phyloP scores from a whole-genome alignment of 306 rosid species.

The Malus domestica region DNA sequence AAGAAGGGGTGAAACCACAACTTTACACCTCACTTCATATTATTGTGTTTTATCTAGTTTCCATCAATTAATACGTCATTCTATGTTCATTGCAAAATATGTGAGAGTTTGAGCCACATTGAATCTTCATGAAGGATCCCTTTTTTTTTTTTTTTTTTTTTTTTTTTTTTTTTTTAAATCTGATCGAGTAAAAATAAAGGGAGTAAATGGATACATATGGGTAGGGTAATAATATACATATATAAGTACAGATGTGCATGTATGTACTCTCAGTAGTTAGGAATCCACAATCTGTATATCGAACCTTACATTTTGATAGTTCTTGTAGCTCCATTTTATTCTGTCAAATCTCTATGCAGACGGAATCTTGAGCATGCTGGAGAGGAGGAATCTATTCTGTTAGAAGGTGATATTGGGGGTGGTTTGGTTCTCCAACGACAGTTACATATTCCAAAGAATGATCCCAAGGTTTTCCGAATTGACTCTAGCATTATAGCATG shows the following conservation, averaged over 20 bases:
- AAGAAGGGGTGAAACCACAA: neutral
- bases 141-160: neutral
- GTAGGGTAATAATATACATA: too few species aligned
- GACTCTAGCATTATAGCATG: slow-evolving; percentile 70
- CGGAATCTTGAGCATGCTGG: slow-evolving; percentile 57
- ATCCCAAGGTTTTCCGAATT: slow-evolving; percentile 38
- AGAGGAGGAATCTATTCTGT: slow-evolving; percentile 54
- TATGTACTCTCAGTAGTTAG: neutral
- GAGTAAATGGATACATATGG: neutral
- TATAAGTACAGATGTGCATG: neutral
- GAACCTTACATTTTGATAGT: neutral
- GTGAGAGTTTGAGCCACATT: neutral
- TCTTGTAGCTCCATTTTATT: neutral
- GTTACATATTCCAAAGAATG: slow-evolving; percentile 48
- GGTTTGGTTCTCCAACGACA: slow-evolving; percentile 69
- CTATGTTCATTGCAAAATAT: neutral
- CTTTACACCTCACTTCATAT: neutral
- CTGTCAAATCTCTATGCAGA: slow-evolving; percentile 34
- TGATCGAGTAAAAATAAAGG: neutral
- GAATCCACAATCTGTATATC: too few species aligned
- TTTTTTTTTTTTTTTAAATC: too few species aligned
- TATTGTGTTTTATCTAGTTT: neutral
- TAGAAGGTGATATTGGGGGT: slow-evolving; percentile 90
- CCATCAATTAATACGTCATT: neutral
- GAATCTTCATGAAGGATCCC: neutral